Conservation (phyloP, 768 basidiomycete genomes). For the Suillus tomentosus region DNA sequence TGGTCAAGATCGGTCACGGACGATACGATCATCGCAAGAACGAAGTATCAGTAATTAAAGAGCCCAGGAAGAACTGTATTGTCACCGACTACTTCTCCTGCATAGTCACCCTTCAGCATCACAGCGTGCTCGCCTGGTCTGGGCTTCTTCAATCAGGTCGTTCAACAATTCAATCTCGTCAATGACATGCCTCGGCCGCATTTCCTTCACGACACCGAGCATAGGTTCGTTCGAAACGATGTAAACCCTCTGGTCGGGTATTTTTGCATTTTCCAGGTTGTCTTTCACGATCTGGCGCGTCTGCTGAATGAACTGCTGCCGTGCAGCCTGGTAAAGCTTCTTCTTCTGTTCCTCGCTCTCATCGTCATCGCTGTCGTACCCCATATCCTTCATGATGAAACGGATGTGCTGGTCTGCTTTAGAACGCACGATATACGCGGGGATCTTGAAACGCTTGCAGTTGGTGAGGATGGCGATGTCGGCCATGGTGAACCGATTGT, state of each 20-base stretch:
- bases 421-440: constrained; percentile 38
- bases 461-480: constrained; percentile 36
- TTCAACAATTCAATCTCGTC: constrained; percentile 30
- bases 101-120: not conserved
- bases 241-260: constrained; percentile 34
- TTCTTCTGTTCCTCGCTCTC: constrained; percentile 14
- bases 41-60: not conserved
- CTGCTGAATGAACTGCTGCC: constrained; percentile 30
- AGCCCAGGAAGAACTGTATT: not conserved
- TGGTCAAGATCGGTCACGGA: not conserved
- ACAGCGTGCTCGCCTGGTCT: not conserved
- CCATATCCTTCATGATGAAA: constrained; percentile 29
- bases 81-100: not conserved
- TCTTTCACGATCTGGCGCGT: constrained; percentile 27
- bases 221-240: constrained; percentile 27
- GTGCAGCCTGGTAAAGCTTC: constrained; percentile 24
- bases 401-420: constrained; percentile 37
- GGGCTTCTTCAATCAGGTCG: constrained; percentile 26
- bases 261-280: constrained; percentile 24
- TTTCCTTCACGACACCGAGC: constrained; percentile 28
- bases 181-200: constrained; percentile 24
- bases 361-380: constrained; percentile 29
- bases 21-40: not conserved
- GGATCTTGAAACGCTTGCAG: constrained; percentile 33
- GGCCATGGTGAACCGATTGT: constrained; percentile 36